Evolutionary conservation across 805 yeast species (phyloP), one percentile per base, ranked within the genome.

Genomic region (Teunomyces aglyptinius): DNA sequence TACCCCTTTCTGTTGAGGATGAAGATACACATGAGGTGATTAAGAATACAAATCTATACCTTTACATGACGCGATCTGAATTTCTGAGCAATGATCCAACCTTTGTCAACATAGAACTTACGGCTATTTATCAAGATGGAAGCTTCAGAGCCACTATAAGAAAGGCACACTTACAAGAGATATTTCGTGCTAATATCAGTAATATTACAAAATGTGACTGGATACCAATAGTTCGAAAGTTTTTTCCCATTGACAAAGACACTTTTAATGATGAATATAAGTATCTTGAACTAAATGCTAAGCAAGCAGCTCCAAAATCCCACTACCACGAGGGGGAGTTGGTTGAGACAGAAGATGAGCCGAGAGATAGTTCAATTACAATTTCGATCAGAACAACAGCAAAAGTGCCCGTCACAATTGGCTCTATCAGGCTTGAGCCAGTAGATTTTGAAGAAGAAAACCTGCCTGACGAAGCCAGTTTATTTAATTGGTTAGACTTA

Each of bases 401-500:
- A 6, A 54, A 52, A 36, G 45, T 67, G 11, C 61, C 68, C 1
- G 48, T 59, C 8, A 63, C 69, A 0, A 51, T 59, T 8, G 71
- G 68, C 1, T 48, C 59, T 3, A 44, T 66, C n/a, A 43, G 39
- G 12, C 45, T 64, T 13, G 40, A 46, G 4, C 53, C 57, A 11
- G 49, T 57, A 10, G 61, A 62, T 32, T 52, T 56, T 6, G 54
- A 48, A 11, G 50, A 51, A 13, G 47, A 44, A 6, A 29, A 38
- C 8, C 26, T 39, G 12, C 29, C 46, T 11, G 49, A 48, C 6
- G 63, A 55, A 36, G 51, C 51, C 29, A 53, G 56, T 49, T 45
- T 65, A 26, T 60, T 65, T 49, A 57, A 57, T 31, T 65, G 70
- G 68, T 38, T 64, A 3, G 56, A 53, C 8, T 42, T 57, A n/a